Percentiles rank a stretch among this genome's conserved stretches.
Conservation (phyloP, 352 stramenopile genomes). For the Phytophthora foliorum region DNA sequence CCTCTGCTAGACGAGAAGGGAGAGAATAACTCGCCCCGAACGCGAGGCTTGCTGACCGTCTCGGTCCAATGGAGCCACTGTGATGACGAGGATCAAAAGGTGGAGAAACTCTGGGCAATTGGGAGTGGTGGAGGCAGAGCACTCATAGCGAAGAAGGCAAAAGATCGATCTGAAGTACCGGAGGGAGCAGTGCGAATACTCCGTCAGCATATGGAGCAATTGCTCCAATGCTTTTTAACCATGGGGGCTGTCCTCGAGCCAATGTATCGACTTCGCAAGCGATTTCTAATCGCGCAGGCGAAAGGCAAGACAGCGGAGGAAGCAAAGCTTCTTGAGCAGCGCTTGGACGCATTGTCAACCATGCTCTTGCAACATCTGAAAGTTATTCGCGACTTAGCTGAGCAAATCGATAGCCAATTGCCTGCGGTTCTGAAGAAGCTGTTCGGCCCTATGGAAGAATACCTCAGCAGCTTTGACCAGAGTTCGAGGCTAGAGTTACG, state of each 20-base stretch:
- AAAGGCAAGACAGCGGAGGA: conserved; percentile 73
- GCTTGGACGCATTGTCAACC: conserved; percentile 44
- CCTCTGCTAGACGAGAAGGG: conserved; percentile 37
- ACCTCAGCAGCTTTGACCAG: conserved; percentile 24
- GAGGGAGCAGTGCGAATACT: conserved; percentile 26
- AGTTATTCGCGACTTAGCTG: conserved; percentile 12
- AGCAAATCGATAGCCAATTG: conserved; percentile 15
- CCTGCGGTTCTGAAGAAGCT: conserved; percentile 20
- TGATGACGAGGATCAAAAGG: conserved; percentile 18
- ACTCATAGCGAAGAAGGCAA: conserved; percentile 27
- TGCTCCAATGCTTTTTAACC: conserved; percentile 35
- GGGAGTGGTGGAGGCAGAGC: conserved; percentile 30
- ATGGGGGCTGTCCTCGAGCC: conserved; percentile 53
- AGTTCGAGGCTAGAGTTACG: conserved; percentile 26
- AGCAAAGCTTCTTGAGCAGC: conserved; percentile 75
- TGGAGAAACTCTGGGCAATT: conserved; percentile 33
- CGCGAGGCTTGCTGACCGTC: conserved; percentile 55
- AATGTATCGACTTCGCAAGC: conserved; percentile 58
- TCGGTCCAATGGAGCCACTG: conserved; percentile 70
- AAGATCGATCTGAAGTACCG: conserved; percentile 33
- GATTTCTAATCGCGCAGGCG: conserved; percentile 50
- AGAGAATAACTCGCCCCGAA: conserved; percentile 34
- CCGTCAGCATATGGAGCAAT: conserved; percentile 24
- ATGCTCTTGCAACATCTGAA: conserved; percentile 28
- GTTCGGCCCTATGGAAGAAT: conserved; percentile 32